Evolutionary conservation across 2,329 filamentous ascomycete genomes (phyloP).

Genomic region (Amylocarpus encephaloides): DNA sequence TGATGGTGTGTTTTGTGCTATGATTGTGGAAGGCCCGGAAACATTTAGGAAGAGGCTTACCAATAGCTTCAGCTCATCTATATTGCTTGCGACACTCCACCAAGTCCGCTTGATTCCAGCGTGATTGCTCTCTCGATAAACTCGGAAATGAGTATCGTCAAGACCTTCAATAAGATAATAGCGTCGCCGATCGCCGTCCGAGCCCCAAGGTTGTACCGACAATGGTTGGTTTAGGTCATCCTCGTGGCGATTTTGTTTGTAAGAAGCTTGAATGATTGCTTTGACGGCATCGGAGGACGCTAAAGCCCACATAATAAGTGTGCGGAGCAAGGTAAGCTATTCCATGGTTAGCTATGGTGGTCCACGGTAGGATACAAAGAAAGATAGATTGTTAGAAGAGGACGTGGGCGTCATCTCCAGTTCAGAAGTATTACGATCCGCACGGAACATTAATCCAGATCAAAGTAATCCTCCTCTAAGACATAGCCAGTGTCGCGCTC

Average conservation of each 20-base stretch:
- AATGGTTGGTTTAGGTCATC: constrained; percentile 76
- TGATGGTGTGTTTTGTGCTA: too few species aligned
- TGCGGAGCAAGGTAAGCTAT: constrained; percentile 75
- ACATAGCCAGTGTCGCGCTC: background rate
- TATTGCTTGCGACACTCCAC: constrained; percentile 87
- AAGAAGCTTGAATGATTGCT: constrained; percentile 74
- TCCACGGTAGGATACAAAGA: background rate
- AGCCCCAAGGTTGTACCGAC: constrained; percentile 85
- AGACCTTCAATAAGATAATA: constrained; percentile 93
- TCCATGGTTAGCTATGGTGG: background rate
- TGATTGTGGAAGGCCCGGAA: too few species aligned
- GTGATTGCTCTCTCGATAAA: constrained; percentile 91
- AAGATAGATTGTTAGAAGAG: background rate
- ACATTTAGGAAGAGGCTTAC: background rate
- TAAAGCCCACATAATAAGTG: constrained; percentile 81
- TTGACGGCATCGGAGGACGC: constrained; percentile 81
- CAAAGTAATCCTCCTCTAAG: too few species aligned
- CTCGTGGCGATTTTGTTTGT: constrained; percentile 80
- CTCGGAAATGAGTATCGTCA: constrained; percentile 87
- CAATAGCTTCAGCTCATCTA: constrained; percentile 66
- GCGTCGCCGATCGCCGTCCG: constrained; percentile 81
- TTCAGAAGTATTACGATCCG: too few species aligned
- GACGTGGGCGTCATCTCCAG: too few species aligned
- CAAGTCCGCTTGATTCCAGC: constrained; percentile 70
- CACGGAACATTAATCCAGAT: too few species aligned